Evolutionary conservation across 1,139 yeast genomes (phyloP), one percentile per base, ranked within the genome.

Genomic region (Groenewaldozyma auringiensis): DNA sequence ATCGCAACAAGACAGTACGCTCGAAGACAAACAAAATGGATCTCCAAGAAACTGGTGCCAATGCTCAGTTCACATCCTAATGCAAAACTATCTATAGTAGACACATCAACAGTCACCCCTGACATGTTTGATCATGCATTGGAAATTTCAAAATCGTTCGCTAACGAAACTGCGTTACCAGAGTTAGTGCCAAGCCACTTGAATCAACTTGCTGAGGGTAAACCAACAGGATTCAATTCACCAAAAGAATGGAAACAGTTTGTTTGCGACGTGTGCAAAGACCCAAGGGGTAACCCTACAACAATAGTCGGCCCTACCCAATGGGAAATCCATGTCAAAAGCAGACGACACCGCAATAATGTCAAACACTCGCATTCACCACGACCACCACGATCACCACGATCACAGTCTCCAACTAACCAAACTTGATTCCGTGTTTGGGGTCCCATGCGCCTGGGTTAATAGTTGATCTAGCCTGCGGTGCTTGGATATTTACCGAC

Each of bases 1-100:
- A 69, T 78, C 1, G 71, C 85, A 38, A 92, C 99, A 0, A 67
- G 95, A 46, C 86, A 82, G 58, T 92, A 92, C 62, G 95, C 97
- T 1, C 81, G 82, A 51, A 77, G 76, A 52, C 99, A 92, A 61
- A 79, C 88, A n/a, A 88, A 88, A 62, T 92, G 97, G 96, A 89
- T 92, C 50, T 74, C 74, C 44, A 85, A 83, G 55, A 70, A 81
- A 47, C 67, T 92, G 29, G 72, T 81, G 2, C 78, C 81, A 1
- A 88, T 83, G 60, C 47, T 66, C 31, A 47, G 52, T 4, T 6
- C 6, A 8, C 65, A 83, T 20, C 64, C 67, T 11, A 72, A 72
- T 45, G 83, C 79, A 48, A 57, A 68, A 0, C 17, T 33, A 17
- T 33, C 76, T 51, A 56, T 86, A 1, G 64, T 89, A 11, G 84